Base-by-base conservation (phyloP, 2,329 filamentous ascomycete genomes). In the Penicillium sumatraense region DNA sequence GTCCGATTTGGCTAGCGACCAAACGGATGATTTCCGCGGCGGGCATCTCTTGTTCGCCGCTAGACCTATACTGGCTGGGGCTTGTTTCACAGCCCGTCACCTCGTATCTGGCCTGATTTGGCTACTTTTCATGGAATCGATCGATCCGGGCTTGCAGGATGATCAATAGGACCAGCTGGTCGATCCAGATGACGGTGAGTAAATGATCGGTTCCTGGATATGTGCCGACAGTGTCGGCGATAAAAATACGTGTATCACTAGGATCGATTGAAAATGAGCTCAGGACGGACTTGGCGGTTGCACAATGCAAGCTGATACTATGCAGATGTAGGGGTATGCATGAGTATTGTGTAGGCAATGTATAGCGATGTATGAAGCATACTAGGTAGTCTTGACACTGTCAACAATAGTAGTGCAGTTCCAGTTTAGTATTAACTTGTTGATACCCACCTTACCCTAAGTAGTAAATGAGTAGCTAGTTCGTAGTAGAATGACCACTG, bases 261-360 rank as follows among this genome's bases (percentile, higher is more conserved):
- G 33, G 18, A 3, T 36, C 14, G 18, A 40, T 40, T 40, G 16
- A 9, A 16, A 40, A 40, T 21, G 10, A 9, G 3, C 16, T 14
- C 14, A 14, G 14, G 14, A n/a, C 40, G 23, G 14, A 27, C 9
- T 44, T 14, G 40, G 40, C 35, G 26, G 45, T 50, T 38, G 41
- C 29, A 42, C 27, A 36, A 60, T 64, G 62, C 62, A 60, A 27
- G 27, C 33, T 64, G 63, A 66, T 56, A 60, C 65, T 59, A 66
- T 64, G 14, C 23, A 44, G 21, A n/a, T n/a, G n/a, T n/a, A n/a
- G 20, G 7, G 18, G 36, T 18, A 36, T 40, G 16, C 20, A 24
- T 13, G 20, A 35, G 13, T 35, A 5, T 18, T 16, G n/a, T 16
- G 33, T n/a, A n/a, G n/a, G n/a, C n/a, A n/a, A n/a, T n/a, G n/a